These are phyloP conservation scores for Kwoniella newhampshirensis DNA, from an alignment of 768 basidiomycete species.

Conservation along the genomic window DNA sequence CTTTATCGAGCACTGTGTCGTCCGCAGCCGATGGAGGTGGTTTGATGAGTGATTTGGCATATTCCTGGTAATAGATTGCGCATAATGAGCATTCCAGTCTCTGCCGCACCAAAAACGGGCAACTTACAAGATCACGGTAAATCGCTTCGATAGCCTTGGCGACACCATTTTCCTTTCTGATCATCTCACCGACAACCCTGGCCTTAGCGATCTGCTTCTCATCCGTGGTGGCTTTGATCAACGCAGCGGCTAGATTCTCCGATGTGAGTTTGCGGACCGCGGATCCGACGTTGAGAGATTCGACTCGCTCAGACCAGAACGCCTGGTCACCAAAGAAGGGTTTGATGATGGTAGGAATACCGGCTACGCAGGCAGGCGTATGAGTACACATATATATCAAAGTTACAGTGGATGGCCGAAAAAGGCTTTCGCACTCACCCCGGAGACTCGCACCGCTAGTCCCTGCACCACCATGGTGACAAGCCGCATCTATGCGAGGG, in stretches of 20 bases:
- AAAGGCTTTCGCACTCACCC: slow-evolving; percentile 59
- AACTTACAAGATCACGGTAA: slow-evolving; percentile 73
- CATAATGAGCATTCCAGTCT: not conserved
- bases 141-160: slow-evolving; percentile 89
- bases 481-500: slow-evolving; percentile 87
- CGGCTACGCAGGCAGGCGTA: slow-evolving; percentile 22
- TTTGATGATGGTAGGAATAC: slow-evolving; percentile 81
- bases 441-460: slow-evolving; percentile 91
- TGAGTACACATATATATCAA: too few relatives aligned
- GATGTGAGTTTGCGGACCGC: slow-evolving; percentile 85
- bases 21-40: slow-evolving; percentile 47
- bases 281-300: slow-evolving; percentile 86
- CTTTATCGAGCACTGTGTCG: slow-evolving; percentile 21
- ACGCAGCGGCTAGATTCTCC: slow-evolving; percentile 71
- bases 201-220: slow-evolving; percentile 84
- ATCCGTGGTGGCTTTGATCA: slow-evolving; percentile 79
- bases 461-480: slow-evolving; percentile 96
- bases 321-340: slow-evolving; percentile 99
- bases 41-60: slow-evolving; percentile 84
- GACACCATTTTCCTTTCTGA: slow-evolving; percentile 89
- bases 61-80: slow-evolving; percentile 63
- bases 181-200: slow-evolving; percentile 77
- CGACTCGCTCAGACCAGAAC: slow-evolving; percentile 98
- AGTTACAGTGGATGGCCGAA: not conserved
- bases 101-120: not conserved